Base-by-base conservation (phyloP, 345 rosid species). In the Adansonia digitata region DNA sequence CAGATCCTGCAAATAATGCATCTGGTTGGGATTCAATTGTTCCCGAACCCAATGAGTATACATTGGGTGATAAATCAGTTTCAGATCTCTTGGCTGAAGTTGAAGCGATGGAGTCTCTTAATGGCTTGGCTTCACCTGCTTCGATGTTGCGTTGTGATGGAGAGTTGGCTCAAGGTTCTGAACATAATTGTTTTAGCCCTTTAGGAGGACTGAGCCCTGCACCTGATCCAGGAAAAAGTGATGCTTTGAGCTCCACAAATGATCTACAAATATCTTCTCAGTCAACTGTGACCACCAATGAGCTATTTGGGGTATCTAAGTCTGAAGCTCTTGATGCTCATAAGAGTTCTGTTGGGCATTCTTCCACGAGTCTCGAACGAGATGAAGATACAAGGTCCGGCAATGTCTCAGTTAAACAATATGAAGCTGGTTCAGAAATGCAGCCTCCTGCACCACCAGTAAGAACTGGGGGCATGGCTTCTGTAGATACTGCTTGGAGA, bases 61-160 rank as follows among this genome's bases (percentile, higher is more conserved):
- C 92, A 52, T 78, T 86, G 61, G 89, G 74, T 51, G 99, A 93
- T 80, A 98, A 95, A 80, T 95, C 99, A 15, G 98, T 95, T 82
- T 95, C 99, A 62, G 99, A 95, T 83, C 90, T 95, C 55, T 81
- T 95, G 85, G 99, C 99, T 22, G 98, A 93, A 82, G 97, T 93
- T 72, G 99, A 95, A 87, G 99, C 99, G 18, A 93, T 93, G 98
- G 98, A 93, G 78, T 89, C 94, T 57, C 88, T 88, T 48, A 79
- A 83, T 79, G 89, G 92, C 63, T 84, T 92, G 74, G 86, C 93
- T 75, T 93, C 98, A 27, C 93, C 97, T 24, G 89, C 98, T 75
- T 91, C 93, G 10, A 86, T 77, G 65, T 74, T 91, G 76, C 86
- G 81, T 69, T 78, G 82, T 48, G 80, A 70, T 57, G 74, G 73